Base-by-base conservation (phyloP, 768 basidiomycete species). In the Hygrocybe punicea region DNA sequence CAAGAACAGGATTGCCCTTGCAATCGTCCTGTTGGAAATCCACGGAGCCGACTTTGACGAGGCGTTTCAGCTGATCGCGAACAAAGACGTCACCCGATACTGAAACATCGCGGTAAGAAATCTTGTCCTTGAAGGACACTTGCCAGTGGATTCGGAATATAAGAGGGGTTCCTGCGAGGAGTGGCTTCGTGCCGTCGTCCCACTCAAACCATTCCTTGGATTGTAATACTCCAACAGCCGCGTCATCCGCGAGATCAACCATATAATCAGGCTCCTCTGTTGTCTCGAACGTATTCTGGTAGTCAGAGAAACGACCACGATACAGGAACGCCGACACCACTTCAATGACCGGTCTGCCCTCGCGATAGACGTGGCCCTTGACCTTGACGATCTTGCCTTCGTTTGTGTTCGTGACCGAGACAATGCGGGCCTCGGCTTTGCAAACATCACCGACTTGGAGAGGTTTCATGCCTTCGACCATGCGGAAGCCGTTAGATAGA, bases 201-300 rank as follows among this genome's bases (percentile, higher is more conserved):
- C 95, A 98, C 50, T 87, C 85, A 73, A 98, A 94, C 97, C 97
- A 99, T 68, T 96, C 91, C 77, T 99, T 99, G 46, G 91, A 92
- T 68, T 89, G 85, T 6, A 99, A 78, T 16, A 98, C 92, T 40
- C 93, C 95, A 61, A 98, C 86, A 33, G 81, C 82, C 2, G 93
- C 89, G 61, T 93, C 87, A 5, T 80, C 85, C 34, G 79, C 76
- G 58, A 97, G 67, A 35, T 85, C 78, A 16, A 99, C 87, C 25
- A 85, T 69, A 71, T 96, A 97, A 62, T 95, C 92, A 0, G 89
- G 86, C 69, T 97, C 94, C 59, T 93, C 87, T 44, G 87, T 80
- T 11, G 86, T 87, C 72, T 98, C 93, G 73, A 99, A 99, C 0
- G 97, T 98, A 76, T 98, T 94, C 69, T 90, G 84, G 70, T 85